Evolutionary conservation across 2,329 filamentous ascomycete species (phyloP).

Genomic region (Fusarium chlamydosporum): DNA sequence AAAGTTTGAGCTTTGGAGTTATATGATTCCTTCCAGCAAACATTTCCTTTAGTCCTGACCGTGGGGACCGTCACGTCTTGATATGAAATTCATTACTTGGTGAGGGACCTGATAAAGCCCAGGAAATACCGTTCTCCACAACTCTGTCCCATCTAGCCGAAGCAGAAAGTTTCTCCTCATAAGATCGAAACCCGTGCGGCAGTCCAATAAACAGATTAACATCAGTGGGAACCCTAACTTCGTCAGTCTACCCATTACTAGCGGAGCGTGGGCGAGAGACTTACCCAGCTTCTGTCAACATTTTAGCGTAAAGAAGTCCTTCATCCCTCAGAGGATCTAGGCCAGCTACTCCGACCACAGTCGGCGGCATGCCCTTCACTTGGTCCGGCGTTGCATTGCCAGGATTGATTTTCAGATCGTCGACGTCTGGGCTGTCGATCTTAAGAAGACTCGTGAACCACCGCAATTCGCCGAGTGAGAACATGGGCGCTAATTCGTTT

Average conservation of each 20-base stretch:
- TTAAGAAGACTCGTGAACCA: constrained; percentile 13
- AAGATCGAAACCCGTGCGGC: constrained; percentile 5
- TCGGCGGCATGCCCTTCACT: constrained; percentile 7
- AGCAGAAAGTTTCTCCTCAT: constrained; percentile 7
- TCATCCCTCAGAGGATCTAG: constrained; percentile 9
- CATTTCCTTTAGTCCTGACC: background rate
- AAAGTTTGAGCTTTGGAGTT: too few species aligned
- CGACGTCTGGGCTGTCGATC: background rate
- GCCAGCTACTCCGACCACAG: background rate
- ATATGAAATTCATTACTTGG: constrained; percentile 2
- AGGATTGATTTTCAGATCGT: constrained; percentile 13
- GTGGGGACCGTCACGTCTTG: background rate
- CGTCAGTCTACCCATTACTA: fast-evolving
- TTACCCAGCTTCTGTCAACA: constrained; percentile 14
- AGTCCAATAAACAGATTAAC: constrained; percentile 3
- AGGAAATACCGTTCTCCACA: background rate
- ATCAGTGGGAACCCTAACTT: constrained; percentile 1
- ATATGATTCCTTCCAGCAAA: background rate
- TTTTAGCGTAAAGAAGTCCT: constrained; percentile 6
- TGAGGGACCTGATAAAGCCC: background rate
- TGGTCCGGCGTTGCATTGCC: background rate
- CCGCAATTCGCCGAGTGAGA: background rate
- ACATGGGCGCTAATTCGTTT: constrained; percentile 5
- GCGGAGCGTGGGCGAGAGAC: background rate
- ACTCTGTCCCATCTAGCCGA: constrained; percentile 10